Conservation (phyloP, 768 basidiomycete genomes). For the Chalciporus chontae region DNA sequence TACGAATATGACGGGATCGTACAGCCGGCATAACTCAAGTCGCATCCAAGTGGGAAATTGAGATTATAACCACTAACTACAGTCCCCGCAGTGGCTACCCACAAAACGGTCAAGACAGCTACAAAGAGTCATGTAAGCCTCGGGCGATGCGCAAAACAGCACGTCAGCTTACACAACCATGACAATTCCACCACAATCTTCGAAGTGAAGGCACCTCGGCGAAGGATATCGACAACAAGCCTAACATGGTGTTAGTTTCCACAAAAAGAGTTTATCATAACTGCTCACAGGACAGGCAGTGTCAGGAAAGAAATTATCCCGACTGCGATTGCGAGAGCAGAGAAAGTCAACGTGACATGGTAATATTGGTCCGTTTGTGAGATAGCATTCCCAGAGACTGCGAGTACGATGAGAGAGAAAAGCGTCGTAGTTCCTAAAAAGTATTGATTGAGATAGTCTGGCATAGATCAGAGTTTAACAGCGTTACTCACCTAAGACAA, state of each 20-base stretch:
- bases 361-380: conserved; percentile 14
- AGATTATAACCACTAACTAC: conserved; percentile 9
- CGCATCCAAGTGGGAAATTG: conserved; percentile 12
- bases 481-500: conserved; percentile 19
- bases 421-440: conserved; percentile 13
- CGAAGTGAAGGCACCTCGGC: conserved; percentile 38
- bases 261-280: background rate
- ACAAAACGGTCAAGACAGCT: conserved; percentile 37
- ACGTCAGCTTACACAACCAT: conserved; percentile 33
- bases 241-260: conserved; percentile 20
- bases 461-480: background rate
- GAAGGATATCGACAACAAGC: conserved; percentile 32
- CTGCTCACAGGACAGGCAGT: conserved; percentile 26
- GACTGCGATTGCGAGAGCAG: conserved; percentile 28
- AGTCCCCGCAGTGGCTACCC: conserved; percentile 36
- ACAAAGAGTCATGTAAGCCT: background rate
- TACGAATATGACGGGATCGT: background rate
- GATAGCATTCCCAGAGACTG: conserved; percentile 26
- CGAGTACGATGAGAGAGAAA: conserved; percentile 32
- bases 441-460: background rate
- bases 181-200: conserved; percentile 35
- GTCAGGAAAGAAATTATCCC: conserved; percentile 28
- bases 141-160: background rate
- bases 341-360: conserved; percentile 16
- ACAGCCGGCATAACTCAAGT: conserved; percentile 1